Evolutionary conservation across 306 rosid species (phyloP).

Genomic region (Dicorynia guianensis): DNA sequence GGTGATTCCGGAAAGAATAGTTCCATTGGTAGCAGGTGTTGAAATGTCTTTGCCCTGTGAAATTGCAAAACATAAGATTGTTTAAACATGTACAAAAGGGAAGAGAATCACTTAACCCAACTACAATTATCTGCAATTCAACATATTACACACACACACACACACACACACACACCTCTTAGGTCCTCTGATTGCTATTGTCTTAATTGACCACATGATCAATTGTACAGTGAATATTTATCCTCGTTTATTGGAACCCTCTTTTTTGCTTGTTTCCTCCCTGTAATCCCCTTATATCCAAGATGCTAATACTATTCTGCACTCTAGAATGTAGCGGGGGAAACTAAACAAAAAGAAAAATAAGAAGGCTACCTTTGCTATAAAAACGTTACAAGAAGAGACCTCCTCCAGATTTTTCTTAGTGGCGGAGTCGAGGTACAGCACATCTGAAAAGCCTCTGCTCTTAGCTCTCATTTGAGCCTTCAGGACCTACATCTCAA

Average conservation of each 20-base stretch:
- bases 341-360: no score
- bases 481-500: constrained; percentile 67
- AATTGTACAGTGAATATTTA: no score
- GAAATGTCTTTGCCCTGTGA: constrained; percentile 67
- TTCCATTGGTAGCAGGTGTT: constrained; percentile 78
- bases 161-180: no score
- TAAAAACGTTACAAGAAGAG: constrained; percentile 86
- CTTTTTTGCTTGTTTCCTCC: no score
- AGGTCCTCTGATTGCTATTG: no score
- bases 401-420: constrained; percentile 83
- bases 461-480: constrained; percentile 72
- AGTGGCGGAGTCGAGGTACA: constrained; percentile 74
- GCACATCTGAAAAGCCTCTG: constrained; percentile 86
- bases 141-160: no score
- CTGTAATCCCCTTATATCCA: no score
- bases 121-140: no score
- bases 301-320: no score
- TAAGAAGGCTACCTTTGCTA: constrained; percentile 63
- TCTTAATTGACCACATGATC: no score
- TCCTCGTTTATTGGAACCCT: no score
- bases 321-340: no score
- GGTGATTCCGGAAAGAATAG: constrained; percentile 85
- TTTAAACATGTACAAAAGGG: constrained; percentile 2
- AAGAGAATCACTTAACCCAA: constrained; percentile 1
- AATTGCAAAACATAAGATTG: constrained; percentile 9